A percentile compares a stretch with the other conserved stretches of the same genome.
phyloP scores from a whole-genome alignment of 495 filamentous ascomycete species.

The Penicillium soppii region DNA sequence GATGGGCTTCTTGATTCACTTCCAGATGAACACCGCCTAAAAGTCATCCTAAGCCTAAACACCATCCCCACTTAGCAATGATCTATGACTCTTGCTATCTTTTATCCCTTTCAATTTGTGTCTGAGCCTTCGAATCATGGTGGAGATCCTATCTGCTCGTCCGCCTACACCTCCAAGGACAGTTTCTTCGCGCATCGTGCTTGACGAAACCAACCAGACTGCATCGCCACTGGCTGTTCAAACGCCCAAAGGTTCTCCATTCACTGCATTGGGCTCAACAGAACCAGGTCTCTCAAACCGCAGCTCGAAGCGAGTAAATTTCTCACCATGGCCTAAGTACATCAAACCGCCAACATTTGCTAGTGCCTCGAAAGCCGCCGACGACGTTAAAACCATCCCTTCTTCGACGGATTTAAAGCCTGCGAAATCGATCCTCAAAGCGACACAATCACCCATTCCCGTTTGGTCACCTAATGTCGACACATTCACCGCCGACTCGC shows the following conservation, averaged over 20 bases:
- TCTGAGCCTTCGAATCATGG: slow-evolving; percentile 45
- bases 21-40: slow-evolving; percentile 13
- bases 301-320: slow-evolving; percentile 69
- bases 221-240: slow-evolving; percentile 37
- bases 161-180: slow-evolving; percentile 63
- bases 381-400: slow-evolving; percentile 46
- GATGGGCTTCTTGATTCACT: slow-evolving; percentile 4
- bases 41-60: slow-evolving; percentile 16
- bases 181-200: slow-evolving; percentile 44
- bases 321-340: slow-evolving; percentile 71
- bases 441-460: slow-evolving; percentile 46
- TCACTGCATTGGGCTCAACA: slow-evolving; percentile 38
- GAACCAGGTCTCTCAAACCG: slow-evolving; percentile 34
- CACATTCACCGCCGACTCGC: slow-evolving; percentile 39
- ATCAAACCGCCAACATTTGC: slow-evolving; percentile 56
- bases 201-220: slow-evolving; percentile 24
- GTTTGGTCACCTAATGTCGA: slow-evolving; percentile 37
- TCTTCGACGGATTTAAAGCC: slow-evolving; percentile 66
- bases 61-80: slow-evolving; percentile 28
- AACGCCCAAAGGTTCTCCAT: slow-evolving; percentile 51
- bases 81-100: slow-evolving; percentile 16
- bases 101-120: slow-evolving; percentile 9
- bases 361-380: slow-evolving; percentile 44
- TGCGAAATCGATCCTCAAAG: slow-evolving; percentile 85
- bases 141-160: slow-evolving; percentile 54